Evolutionary conservation across 768 basidiomycete species (phyloP), one percentile per base, ranked within the genome.

Genomic region (Podaxis sp.): DNA sequence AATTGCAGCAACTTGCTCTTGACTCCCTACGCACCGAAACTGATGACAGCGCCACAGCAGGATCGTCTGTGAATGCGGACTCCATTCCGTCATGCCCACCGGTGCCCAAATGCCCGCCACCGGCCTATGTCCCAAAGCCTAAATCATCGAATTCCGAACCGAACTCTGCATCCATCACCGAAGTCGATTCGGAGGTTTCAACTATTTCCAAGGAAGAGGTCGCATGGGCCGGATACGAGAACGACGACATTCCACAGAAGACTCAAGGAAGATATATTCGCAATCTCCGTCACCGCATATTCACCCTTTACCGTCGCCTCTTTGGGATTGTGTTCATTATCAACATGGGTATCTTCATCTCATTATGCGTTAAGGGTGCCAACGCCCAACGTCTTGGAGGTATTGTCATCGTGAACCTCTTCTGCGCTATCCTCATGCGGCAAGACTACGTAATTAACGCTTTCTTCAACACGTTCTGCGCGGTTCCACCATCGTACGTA

Each of bases 361-460:
- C 69, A 26, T 65, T 78, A 40, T 56, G 77, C 41, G 68, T 78
- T 58, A 72, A 67, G 41, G 74, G 75, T 7, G 74, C 73, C 11
- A 74, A 78, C 63, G 69, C 79, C 0, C 70, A 75, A 41, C 67
- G 75, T 40, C 68, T 81, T 13, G 80, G 76, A 26, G 68, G 76
- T 33, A 76, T 80, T 49, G 77, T 78, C 15, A 70, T 82, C 37
- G 75, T 78, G 4, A 87, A 86, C 63, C 70, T 82, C n/a, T 81
- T 81, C 61, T 74, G 74, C 58, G 77, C 80, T 24, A 77, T 82
- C 51, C 69, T 82, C 7, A 80, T 83, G 78, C 77, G 81, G 40
- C 80, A 83, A 69, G 82, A 86, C 69, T 84, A 86, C 64, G 83
- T 87, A 36, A 78, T 86, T 67, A 85, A 87, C 67, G 73, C 78